Percentiles rank a stretch among this genome's conserved stretches.
phyloP scores from a whole-genome alignment of 169 alveolate genomes.

The Plasmodium knowlesi region DNA sequence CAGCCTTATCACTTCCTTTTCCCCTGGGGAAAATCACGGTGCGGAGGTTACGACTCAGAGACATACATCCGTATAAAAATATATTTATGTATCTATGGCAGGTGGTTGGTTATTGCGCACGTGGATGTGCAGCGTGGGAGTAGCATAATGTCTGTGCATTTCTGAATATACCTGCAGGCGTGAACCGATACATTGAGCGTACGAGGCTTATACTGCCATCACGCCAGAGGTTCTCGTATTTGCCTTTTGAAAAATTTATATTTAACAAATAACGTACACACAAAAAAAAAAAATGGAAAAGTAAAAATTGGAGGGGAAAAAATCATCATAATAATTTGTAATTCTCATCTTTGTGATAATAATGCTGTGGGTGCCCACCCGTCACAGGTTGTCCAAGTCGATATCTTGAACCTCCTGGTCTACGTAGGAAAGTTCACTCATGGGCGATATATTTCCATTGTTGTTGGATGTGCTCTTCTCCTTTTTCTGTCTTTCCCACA shows the following conservation, averaged over 20 bases:
- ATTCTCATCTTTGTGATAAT: not conserved
- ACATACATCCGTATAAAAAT: not conserved
- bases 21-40: not conserved
- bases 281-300: constrained; percentile 24
- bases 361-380: not conserved
- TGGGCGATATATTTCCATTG: constrained; percentile 68
- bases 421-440: constrained; percentile 60
- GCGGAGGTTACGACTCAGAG: not conserved
- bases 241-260: not conserved
- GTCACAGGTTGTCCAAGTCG: constrained; percentile 51
- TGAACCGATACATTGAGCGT: not conserved
- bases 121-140: not conserved
- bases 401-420: constrained; percentile 65
- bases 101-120: not conserved
- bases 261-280: constrained; percentile 22
- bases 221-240: not conserved
- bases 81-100: constrained; percentile 4
- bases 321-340: not conserved
- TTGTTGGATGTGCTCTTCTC: constrained; percentile 32
- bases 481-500: constrained; percentile 80
- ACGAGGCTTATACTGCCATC: not conserved
- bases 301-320: not conserved
- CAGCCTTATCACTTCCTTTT: not conserved
- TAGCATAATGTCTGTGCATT: not conserved
- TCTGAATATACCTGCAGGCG: not conserved